A percentile compares a stretch with the other conserved stretches of the same genome.
Conservation (phyloP, 805 yeast genomes). For the Wickerhamiella domercqiae region DNA sequence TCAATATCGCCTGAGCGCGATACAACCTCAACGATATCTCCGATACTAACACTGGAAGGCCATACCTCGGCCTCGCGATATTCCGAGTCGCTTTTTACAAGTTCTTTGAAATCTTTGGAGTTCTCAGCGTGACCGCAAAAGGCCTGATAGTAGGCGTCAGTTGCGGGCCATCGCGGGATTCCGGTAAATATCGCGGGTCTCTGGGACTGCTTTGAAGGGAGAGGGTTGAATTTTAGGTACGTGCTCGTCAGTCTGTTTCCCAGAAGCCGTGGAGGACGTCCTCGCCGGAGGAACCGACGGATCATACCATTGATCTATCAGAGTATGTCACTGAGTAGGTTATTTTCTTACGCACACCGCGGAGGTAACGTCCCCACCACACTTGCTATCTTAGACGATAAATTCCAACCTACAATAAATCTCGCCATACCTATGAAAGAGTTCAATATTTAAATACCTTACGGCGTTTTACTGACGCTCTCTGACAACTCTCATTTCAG, state of each 20-base stretch:
- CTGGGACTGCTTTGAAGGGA: conserved; percentile 7
- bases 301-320: too few species aligned
- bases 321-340: too few species aligned
- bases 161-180: conserved; percentile 11
- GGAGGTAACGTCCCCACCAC: too few species aligned
- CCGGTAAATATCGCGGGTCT: conserved; percentile 9
- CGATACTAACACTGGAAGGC: conserved; percentile 8
- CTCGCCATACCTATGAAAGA: too few species aligned
- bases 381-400: too few species aligned
- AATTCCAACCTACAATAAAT: too few species aligned
- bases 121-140: background rate
- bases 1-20: conserved; percentile 5
- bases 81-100: background rate
- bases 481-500: too few species aligned
- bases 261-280: background rate
- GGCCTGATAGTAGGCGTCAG: conserved; percentile 10
- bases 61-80: background rate
- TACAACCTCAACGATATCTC: conserved; percentile 14
- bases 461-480: too few species aligned
- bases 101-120: background rate
- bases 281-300: background rate
- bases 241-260: background rate
- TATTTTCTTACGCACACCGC: too few species aligned
- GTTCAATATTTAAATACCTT: too few species aligned
- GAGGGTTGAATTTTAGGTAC: conserved; percentile 12